These are phyloP conservation scores for Colletotrichum sp. DNA, from an alignment of 2,329 filamentous ascomycete species.

Conservation along the genomic window DNA sequence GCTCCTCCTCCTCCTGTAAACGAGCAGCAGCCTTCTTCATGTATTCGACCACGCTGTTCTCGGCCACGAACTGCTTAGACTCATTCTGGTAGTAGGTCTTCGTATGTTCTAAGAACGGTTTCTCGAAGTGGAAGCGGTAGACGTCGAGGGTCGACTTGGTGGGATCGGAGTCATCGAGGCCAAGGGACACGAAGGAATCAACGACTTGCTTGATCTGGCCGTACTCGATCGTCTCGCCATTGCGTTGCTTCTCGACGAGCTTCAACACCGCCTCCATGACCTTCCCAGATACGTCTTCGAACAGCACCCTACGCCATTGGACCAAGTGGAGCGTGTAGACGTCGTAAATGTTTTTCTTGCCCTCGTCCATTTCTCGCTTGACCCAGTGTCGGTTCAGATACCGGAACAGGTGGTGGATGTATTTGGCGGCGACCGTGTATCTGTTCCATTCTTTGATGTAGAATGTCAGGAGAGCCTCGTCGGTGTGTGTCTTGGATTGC, in stretches of 20 bases:
- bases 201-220: slow-evolving; percentile 96
- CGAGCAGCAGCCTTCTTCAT: slow-evolving; percentile 98
- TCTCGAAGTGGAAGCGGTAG: slow-evolving; percentile 91
- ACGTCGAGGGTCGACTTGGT: slow-evolving; percentile 95
- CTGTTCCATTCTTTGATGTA: slow-evolving; percentile 98
- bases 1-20: slow-evolving; percentile 90
- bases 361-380: slow-evolving; percentile 97
- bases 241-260: slow-evolving; percentile 95
- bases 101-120: slow-evolving; percentile 87
- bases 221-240: slow-evolving; percentile 97
- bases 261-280: slow-evolving; percentile 96
- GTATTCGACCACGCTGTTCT: slow-evolving; percentile 98
- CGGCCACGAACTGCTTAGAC: slow-evolving; percentile 91
- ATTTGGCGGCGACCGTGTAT: slow-evolving; percentile 95
- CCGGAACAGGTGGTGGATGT: slow-evolving; percentile 94
- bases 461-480: slow-evolving; percentile 88
- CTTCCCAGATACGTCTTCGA: slow-evolving; percentile 79
- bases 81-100: slow-evolving; percentile 87
- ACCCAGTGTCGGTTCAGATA: slow-evolving; percentile 99
- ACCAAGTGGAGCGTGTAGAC: slow-evolving; percentile 97
- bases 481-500: slow-evolving; percentile 78
- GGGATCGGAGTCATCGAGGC: slow-evolving; percentile 89
- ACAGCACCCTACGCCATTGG: slow-evolving; percentile 93
- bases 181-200: slow-evolving; percentile 93
- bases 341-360: slow-evolving; percentile 97